Base-by-base conservation (phyloP, 805 yeast genomes). In the Candida silvicultrix region DNA sequence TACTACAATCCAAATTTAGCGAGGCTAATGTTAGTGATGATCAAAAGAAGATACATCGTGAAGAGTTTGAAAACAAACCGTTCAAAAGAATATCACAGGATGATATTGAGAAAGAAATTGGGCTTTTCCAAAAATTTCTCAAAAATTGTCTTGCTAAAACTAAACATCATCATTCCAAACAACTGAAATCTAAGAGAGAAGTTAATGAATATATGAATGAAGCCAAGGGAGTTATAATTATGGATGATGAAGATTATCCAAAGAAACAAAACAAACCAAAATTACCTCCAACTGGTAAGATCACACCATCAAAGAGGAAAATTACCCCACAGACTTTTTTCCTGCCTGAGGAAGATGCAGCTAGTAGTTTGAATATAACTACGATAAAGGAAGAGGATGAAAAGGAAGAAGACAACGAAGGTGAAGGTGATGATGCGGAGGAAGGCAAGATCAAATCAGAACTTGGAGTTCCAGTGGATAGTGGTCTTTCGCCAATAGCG, bases 271-370 rank as follows among this genome's bases (percentile, higher is more conserved):
- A 90, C 46, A 56, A 60, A 15, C 84, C 96, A 1, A 83, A 89
- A 57, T 68, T 94, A 43, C 96, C 97, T 12, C 96, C 97, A 7
- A 85, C 88, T 28, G 97, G 97, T 34, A 89, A 85, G 63, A 85
- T 90, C 34, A 66, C 85, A 5, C 75, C 78, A 1, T 66, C 78
- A 6, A 89, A 88, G 66, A 88, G 83, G 67, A 83, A 78, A 55
- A 58, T 75, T 12, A 65, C 80, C 5, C 69, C 77, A 0, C 71
- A 63, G 38, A 71, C 85, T 0, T 85, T 76, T 56, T 75, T 83
- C 53, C 59, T 84, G 12, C 68, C 70, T 15, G 75, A 71, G 40
- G 56, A 45, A 10, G 41, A 37, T 39, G 21, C 10, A 18, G 22
- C 10, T 2, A 35, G 19, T 19, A 9, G 19, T 18, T 5, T 22